Conservation (phyloP, 2,329 filamentous ascomycete species). For the Pestalotiopsis sp. region DNA sequence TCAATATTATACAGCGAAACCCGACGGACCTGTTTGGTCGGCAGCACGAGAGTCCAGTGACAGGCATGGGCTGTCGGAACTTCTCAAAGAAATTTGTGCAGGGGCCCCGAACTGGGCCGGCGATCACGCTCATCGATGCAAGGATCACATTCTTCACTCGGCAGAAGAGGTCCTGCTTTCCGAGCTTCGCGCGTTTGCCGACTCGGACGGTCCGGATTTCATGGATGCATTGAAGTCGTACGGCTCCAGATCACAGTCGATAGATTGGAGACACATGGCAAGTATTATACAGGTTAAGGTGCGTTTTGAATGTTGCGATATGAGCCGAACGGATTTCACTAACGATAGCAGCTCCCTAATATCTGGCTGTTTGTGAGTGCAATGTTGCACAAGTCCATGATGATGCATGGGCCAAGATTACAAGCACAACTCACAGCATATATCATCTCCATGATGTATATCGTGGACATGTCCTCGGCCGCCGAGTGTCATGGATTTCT, state of each 20-base stretch:
- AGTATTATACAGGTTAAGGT: not conserved
- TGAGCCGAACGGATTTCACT: not conserved
- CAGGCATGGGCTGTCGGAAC: not conserved
- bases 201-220: not conserved
- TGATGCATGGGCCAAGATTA: not conserved
- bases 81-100: not conserved
- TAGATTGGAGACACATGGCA: not conserved
- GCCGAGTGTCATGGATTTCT: not conserved
- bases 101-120: not conserved
- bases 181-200: not conserved
- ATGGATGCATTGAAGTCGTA: not conserved
- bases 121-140: not conserved
- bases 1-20: constrained; percentile 4
- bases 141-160: not conserved
- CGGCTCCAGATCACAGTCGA: not conserved
- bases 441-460: not conserved
- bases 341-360: not conserved
- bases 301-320: not conserved
- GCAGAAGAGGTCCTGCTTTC: not conserved
- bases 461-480: not conserved
- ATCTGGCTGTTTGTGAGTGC: constrained; percentile 1
- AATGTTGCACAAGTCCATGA: not conserved
- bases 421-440: constrained; percentile 4
- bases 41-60: not conserved
- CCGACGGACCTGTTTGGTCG: not conserved